Evolutionary conservation across 129 eudicot species (phyloP), one percentile per base, ranked within the genome.

Genomic region (Chrysanthemum makinoi): DNA sequence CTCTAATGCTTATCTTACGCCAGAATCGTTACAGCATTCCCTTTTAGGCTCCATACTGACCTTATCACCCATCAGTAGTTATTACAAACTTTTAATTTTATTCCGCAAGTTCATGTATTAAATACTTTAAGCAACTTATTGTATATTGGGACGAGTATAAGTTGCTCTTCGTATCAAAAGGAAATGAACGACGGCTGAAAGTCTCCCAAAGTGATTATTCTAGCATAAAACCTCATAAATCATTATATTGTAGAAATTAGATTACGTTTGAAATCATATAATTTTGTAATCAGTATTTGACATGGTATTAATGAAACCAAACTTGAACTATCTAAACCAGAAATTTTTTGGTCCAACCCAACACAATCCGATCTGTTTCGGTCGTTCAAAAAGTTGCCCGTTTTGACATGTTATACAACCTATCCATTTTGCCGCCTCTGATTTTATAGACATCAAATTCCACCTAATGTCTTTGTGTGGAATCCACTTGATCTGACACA

Each of bases 401-500:
- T 20, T 60, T 60, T 60, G 17, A 4, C 9, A 2, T 56, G 10
- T 18, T 56, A 3, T 16, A 15, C 65, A 24, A 19, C 13, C 17
- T 0, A 6, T 16, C 65, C 65, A 24, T 24, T 24, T 61, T 61
- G 33, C 17, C 19, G 6, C 18, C 44, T 12, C 19, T 10, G 50
- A 30, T 39, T 15, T 55, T 11, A 26, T 44, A 30, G 51, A 17
- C 19, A 14, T 55, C 20, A 33, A n/a, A 17, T 33, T 15, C 18
- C 61, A 55, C 19, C 2, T 70, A 39, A 39, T 46, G 28, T 76
- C 61, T 20, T 44, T 73, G 11, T 66, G 26, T 65, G 18, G 56
- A 71, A 71, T 58, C 57, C 15, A 57, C 46, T 35, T 16, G 66
- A 71, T 62, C 56, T 76, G 71, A 71, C 78, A 46, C 52, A 4